Evolutionary conservation across 805 yeast genomes (phyloP).

Genomic region (Wickerhamiella spandovensis): DNA sequence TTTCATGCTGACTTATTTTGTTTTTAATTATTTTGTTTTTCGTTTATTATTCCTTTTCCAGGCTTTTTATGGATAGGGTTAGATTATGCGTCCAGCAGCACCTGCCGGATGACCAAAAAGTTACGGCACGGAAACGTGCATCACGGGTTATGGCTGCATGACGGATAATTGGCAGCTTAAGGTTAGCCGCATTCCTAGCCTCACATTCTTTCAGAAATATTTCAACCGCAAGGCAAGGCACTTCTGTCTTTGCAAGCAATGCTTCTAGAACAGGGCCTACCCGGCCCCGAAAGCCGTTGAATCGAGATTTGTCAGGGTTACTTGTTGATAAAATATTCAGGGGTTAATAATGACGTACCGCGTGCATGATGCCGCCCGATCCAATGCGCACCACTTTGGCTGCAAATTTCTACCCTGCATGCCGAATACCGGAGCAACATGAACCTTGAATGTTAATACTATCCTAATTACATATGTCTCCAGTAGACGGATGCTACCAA

Average conservation of each 20-base stretch:
- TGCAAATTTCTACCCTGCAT: background rate
- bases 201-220: too few species aligned
- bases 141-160: background rate
- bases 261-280: background rate
- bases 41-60: too few species aligned
- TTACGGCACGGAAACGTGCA: background rate
- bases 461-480: too few species aligned
- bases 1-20: too few species aligned
- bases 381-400: background rate
- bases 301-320: background rate
- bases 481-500: too few species aligned
- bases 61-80: background rate
- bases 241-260: too few species aligned
- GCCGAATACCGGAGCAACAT: background rate
- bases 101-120: background rate
- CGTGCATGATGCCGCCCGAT: background rate
- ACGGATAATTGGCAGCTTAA: too few species aligned
- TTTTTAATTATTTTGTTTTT: background rate
- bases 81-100: background rate
- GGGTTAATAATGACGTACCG: background rate
- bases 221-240: too few species aligned
- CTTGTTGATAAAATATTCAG: background rate
- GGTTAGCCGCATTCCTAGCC: too few species aligned
- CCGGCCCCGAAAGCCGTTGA: too few species aligned
- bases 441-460: too few species aligned